Base-by-base conservation (phyloP, 768 basidiomycete species). In the Leccinellum albellum region DNA sequence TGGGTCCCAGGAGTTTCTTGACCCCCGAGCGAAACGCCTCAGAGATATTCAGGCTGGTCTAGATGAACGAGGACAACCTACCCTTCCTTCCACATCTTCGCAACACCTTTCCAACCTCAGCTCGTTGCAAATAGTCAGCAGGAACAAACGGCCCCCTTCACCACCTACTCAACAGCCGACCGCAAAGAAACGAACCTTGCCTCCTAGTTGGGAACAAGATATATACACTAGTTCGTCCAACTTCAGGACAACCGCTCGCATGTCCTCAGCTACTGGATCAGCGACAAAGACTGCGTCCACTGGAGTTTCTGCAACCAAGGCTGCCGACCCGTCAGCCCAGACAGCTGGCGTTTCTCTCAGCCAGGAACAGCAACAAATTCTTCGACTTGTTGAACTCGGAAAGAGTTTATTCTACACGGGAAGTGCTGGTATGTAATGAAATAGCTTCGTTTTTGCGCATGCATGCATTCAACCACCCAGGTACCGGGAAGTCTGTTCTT, bases 401-500 rank as follows among this genome's bases (percentile, higher is more conserved):
- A 71, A 85, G 47, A 96, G 86, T 64, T 66, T 98, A 29, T 99
- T 99, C 67, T 99, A 98, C 71, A 99, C 96, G 2, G 97, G 97
- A 26, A 93, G 91, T 76, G 97, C 97, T 57, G 96, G 95, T 97
- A 61, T 61, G 86, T 73, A 29, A 48, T 48, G 44, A 32, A 35
- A 15, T 42, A 17, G 49, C 45, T 55, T 60, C 17, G 54, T 58
- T 42, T 55, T 35, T 55, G 31, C 46, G 56, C 64, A 66, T 64
- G 65, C 57, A 59, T 57, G 33, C 57, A 55, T n/a, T 48, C 24
- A 4, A 52, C 8, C 29, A 7, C 48, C 1, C 50, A 97, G 96
- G 96, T 60, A 97, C 96, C 13, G 96, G 96, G 48, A 98, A 98
- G 74, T 98, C 95, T 3, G 93, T 98, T 24, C 81, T 98, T 3